These are phyloP conservation scores for Bryoerythrophyllum caledonicum DNA, from an alignment of 225 moss, liverwort and hornwort genomes.

Conservation along the genomic window DNA sequence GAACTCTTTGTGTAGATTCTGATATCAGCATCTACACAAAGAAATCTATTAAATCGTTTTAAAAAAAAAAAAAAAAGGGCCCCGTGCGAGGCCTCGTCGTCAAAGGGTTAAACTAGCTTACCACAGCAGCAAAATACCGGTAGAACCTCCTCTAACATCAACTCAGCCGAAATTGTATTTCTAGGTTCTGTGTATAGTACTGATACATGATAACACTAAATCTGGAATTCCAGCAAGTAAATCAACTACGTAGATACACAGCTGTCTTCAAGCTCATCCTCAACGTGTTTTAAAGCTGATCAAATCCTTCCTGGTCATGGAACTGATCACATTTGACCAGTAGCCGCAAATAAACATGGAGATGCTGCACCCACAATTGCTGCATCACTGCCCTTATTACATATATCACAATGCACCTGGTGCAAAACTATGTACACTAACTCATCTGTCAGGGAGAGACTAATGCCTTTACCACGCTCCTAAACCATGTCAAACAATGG, in stretches of 20 bases:
- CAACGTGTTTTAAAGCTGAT: constrained; percentile 28
- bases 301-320: constrained; percentile 35
- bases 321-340: constrained; percentile 29
- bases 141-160: not conserved
- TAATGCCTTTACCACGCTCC: constrained; percentile 22
- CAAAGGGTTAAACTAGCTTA: too few species aligned
- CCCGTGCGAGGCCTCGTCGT: too few species aligned
- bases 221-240: not conserved
- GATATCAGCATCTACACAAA: too few species aligned
- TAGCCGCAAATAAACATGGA: constrained; percentile 22
- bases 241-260: constrained; percentile 8
- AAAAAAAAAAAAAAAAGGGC: too few species aligned
- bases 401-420: constrained; percentile 31
- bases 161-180: not conserved
- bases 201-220: not conserved
- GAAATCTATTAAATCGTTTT: too few species aligned
- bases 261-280: constrained; percentile 35
- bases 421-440: constrained; percentile 46
- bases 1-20: too few species aligned
- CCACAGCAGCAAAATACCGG: not conserved
- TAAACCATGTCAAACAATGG: constrained; percentile 30
- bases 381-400: constrained; percentile 24
- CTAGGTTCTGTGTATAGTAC: not conserved
- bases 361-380: constrained; percentile 33
- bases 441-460: constrained; percentile 22